Evolutionary conservation across 345 rosid genomes (phyloP).

Genomic region (Euphorbia peplus): DNA sequence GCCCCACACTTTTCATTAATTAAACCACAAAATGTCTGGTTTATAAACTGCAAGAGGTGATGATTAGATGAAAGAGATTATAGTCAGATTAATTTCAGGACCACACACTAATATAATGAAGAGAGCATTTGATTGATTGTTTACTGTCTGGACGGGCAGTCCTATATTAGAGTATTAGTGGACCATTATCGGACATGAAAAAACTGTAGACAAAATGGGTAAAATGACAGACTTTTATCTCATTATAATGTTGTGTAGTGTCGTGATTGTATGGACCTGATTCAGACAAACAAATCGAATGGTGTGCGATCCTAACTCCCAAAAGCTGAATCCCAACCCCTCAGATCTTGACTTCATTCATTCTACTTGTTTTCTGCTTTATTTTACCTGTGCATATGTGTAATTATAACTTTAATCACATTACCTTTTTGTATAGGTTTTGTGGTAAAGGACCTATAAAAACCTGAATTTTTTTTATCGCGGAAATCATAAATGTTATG

Average conservation of each 20-base stretch:
- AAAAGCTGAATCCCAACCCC: not conserved
- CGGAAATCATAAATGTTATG: too few relatives aligned
- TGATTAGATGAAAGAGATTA: not conserved
- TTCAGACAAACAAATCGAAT: not conserved
- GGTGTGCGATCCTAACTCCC: slow-evolving; percentile 2
- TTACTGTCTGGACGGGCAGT: not conserved
- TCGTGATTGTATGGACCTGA: not conserved
- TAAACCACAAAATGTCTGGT: not conserved
- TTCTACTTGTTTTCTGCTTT: too few relatives aligned
- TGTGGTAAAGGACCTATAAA: too few relatives aligned
- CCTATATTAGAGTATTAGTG: too few relatives aligned
- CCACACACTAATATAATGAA: slow-evolving; percentile 1
- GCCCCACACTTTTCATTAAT: not conserved
- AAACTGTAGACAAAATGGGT: not conserved
- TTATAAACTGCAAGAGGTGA: not conserved
- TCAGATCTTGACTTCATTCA: too few relatives aligned
- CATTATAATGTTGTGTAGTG: not conserved
- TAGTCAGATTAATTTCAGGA: too few relatives aligned
- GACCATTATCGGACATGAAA: not conserved
- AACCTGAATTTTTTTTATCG: too few relatives aligned
- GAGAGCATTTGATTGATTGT: not conserved
- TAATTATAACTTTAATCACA: too few relatives aligned
- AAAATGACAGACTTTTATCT: too few relatives aligned
- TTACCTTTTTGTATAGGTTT: too few relatives aligned
- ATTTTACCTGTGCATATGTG: too few relatives aligned